Conservation (phyloP, 2,329 filamentous ascomycete genomes). For the Bipolaris oryzae region DNA sequence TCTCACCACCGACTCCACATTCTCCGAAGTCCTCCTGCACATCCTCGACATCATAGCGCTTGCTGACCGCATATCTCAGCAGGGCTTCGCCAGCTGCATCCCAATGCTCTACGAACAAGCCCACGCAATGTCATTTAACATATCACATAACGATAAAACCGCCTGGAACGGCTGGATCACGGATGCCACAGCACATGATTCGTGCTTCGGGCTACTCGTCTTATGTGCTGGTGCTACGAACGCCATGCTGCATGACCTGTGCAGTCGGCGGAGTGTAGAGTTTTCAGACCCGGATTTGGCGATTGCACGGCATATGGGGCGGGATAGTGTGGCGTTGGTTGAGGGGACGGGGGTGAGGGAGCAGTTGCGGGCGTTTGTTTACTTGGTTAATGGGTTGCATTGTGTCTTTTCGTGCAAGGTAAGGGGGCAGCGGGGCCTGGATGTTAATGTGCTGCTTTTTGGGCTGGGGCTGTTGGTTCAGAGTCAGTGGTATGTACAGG, state of each 20-base stretch:
- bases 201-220: not conserved
- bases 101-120: not conserved
- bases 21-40: not conserved
- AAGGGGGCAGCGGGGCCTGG: too few relatives aligned
- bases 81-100: not conserved
- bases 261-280: not conserved
- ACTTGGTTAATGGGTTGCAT: not conserved
- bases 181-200: not conserved
- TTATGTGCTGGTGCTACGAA: not conserved
- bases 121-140: not conserved
- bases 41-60: not conserved
- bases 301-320: not conserved
- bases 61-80: not conserved
- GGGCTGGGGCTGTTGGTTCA: not conserved
- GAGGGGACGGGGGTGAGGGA: not conserved
- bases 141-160: not conserved
- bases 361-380: not conserved
- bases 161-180: not conserved
- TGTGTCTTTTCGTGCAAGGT: not conserved
- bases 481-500: not conserved
- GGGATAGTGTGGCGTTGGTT: not conserved
- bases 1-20: not conserved
- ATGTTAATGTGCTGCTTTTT: not conserved
- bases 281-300: not conserved
- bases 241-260: not conserved